phyloP scores from a whole-genome alignment of 2,329 filamentous ascomycete species.

The Xylaria sp. region DNA sequence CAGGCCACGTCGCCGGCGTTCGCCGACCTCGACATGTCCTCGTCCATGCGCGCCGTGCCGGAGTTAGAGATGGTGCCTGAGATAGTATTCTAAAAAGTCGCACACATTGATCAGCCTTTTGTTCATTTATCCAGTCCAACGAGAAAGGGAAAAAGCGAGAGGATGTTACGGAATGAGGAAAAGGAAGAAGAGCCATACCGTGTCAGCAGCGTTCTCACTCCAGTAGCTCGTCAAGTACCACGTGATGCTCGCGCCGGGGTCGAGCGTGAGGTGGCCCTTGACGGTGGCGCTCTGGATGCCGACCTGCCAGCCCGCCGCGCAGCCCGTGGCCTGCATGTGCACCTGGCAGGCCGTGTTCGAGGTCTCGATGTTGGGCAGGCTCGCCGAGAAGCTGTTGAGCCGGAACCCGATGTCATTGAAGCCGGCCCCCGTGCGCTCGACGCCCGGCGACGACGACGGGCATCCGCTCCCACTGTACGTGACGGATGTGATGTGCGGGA shows the following conservation, averaged over 20 bases:
- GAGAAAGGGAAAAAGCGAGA: not conserved
- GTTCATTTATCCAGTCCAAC: not conserved
- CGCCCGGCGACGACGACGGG: slow-evolving; percentile 49
- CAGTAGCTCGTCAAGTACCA: slow-evolving; percentile 53
- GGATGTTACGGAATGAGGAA: not conserved
- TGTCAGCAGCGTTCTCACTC: slow-evolving; percentile 51
- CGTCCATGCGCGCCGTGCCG: slow-evolving; percentile 43
- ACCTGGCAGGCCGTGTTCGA: slow-evolving; percentile 53
- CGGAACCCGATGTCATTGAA: slow-evolving; percentile 47
- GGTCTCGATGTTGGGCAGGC: slow-evolving; percentile 38
- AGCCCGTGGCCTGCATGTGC: slow-evolving; percentile 50
- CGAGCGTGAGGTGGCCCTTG: slow-evolving; percentile 50
- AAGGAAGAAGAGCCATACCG: slow-evolving; percentile 42
- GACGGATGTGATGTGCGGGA: slow-evolving; percentile 50
- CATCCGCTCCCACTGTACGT: slow-evolving; percentile 54
- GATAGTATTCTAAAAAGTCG: slow-evolving; percentile 46
- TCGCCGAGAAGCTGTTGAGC: slow-evolving; percentile 48
- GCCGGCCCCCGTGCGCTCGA: slow-evolving; percentile 49
- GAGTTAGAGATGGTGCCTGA: slow-evolving; percentile 46
- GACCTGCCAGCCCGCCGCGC: slow-evolving; percentile 54
- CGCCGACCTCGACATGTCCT: slow-evolving; percentile 46
- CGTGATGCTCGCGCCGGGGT: slow-evolving; percentile 50
- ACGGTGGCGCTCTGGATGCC: slow-evolving; percentile 51
- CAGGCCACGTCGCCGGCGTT: slow-evolving; percentile 47
- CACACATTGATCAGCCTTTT: slow-evolving; percentile 1